phyloP scores from a whole-genome alignment of 345 rosid genomes.

The Melastoma malabathricum region DNA sequence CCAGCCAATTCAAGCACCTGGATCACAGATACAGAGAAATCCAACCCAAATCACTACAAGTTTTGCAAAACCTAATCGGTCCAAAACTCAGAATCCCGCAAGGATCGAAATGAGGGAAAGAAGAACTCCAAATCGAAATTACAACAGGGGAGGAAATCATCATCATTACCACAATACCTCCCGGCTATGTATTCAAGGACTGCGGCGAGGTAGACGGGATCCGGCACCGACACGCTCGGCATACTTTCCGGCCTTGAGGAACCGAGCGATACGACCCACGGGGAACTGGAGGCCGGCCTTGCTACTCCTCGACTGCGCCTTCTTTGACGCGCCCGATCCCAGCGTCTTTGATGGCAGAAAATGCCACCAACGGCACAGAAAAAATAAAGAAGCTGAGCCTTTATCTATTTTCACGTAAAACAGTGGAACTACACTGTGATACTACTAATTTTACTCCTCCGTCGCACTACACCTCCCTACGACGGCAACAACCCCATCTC shows the following conservation, averaged over 20 bases:
- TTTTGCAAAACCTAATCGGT: too few relatives aligned
- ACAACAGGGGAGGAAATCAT: background rate
- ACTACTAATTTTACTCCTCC: too few relatives aligned
- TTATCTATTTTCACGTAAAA: too few relatives aligned
- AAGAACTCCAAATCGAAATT: too few relatives aligned
- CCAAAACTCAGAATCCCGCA: too few relatives aligned
- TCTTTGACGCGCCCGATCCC: slow-evolving; percentile 72
- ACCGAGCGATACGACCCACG: slow-evolving; percentile 73
- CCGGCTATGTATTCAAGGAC: slow-evolving; percentile 4
- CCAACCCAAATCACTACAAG: too few relatives aligned
- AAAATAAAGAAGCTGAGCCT: too few relatives aligned
- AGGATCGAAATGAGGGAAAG: too few relatives aligned
- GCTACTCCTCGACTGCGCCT: slow-evolving; percentile 93
- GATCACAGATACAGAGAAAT: background rate
- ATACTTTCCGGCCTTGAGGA: slow-evolving; percentile 2
- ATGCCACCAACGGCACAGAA: too few relatives aligned
- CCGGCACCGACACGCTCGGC: slow-evolving; percentile 1
- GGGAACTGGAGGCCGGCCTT: slow-evolving; percentile 93
- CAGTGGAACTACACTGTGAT: too few relatives aligned
- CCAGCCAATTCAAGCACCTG: slow-evolving; percentile 92
- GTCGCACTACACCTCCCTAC: too few relatives aligned
- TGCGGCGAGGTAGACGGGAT: slow-evolving; percentile 2
- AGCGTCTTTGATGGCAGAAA: slow-evolving; percentile 20
- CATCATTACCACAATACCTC: background rate
- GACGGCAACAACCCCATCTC: too few relatives aligned